phyloP scores from a whole-genome alignment of 148 eudicot species.

The Cornus florida region DNA sequence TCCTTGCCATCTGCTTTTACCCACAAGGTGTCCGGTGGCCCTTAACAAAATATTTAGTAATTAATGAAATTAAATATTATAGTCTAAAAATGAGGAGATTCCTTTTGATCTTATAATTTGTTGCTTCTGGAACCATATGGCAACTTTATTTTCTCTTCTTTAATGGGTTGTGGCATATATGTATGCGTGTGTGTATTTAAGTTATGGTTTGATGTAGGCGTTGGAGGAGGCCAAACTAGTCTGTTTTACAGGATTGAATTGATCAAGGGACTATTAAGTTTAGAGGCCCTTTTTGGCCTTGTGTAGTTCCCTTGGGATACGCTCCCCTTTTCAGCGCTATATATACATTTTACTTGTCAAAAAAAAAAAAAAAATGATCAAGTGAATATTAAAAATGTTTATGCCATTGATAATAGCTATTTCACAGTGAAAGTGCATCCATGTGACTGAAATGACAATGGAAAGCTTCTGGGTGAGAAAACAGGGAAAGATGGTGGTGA shows the following conservation, averaged over 20 bases:
- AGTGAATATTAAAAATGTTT: no score
- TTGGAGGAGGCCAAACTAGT: neutral
- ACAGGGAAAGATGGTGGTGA: neutral
- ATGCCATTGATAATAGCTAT: no score
- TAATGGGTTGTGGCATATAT: neutral
- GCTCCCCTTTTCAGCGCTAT: no score
- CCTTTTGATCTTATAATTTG: neutral
- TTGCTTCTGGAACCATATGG: neutral
- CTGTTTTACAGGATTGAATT: no score
- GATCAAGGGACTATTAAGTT: no score
- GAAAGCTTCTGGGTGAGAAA: neutral
- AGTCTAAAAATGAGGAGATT: neutral
- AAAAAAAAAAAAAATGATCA: no score
- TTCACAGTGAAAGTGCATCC: neutral
- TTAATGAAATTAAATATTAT: no score
- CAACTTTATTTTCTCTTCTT: no score
- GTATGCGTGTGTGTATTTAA: neutral
- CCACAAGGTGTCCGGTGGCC: neutral
- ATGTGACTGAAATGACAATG: neutral
- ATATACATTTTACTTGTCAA: no score
- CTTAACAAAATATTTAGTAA: neutral
- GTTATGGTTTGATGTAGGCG: neutral
- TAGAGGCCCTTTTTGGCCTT: no score
- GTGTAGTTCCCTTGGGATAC: no score
- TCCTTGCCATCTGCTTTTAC: neutral